Percentiles rank a stretch among this genome's conserved stretches.
These are phyloP conservation scores for Cladophialophora psammophila DNA, from an alignment of 2,329 filamentous ascomycete species.

Conservation along the genomic window DNA sequence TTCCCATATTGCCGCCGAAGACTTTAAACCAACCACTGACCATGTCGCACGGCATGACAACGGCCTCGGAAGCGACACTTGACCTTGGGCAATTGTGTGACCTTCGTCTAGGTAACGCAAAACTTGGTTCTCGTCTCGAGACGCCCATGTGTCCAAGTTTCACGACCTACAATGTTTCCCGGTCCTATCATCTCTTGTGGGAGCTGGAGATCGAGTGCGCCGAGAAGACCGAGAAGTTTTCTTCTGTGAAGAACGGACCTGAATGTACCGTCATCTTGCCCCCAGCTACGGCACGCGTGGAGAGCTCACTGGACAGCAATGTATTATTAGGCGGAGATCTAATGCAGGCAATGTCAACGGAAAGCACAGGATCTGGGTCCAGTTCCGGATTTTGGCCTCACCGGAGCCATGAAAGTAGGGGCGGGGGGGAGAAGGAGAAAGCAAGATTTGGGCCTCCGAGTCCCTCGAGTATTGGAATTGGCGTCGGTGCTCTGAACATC, in stretches of 20 bases:
- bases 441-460: conserved; percentile 1
- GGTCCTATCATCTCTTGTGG: conserved; percentile 35
- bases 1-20: conserved; percentile 17
- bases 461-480: conserved; percentile 5
- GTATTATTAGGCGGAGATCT: conserved; percentile 7
- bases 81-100: conserved; percentile 28
- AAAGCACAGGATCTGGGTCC: conserved; percentile 18
- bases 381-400: conserved; percentile 23
- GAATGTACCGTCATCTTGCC: conserved; percentile 26
- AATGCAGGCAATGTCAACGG: conserved; percentile 9
- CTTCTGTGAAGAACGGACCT: conserved; percentile 17
- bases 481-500: not conserved
- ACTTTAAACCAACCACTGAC: conserved; percentile 17
- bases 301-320: conserved; percentile 7
- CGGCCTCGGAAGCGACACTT: conserved; percentile 16
- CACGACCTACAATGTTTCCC: conserved; percentile 35
- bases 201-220: conserved; percentile 37
- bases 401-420: conserved; percentile 12
- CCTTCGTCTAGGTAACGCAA: conserved; percentile 32
- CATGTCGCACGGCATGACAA: conserved; percentile 5
- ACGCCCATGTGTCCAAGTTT: conserved; percentile 36
- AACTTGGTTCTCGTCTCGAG: conserved; percentile 33
- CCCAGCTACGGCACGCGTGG: conserved; percentile 19
- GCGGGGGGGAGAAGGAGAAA: conserved; percentile 26
- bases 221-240: conserved; percentile 32